A percentile compares a stretch with the other conserved stretches of the same genome.
These are phyloP conservation scores for Trichoderma arundinaceum DNA, from an alignment of 2,329 filamentous ascomycete species.

Conservation along the genomic window DNA sequence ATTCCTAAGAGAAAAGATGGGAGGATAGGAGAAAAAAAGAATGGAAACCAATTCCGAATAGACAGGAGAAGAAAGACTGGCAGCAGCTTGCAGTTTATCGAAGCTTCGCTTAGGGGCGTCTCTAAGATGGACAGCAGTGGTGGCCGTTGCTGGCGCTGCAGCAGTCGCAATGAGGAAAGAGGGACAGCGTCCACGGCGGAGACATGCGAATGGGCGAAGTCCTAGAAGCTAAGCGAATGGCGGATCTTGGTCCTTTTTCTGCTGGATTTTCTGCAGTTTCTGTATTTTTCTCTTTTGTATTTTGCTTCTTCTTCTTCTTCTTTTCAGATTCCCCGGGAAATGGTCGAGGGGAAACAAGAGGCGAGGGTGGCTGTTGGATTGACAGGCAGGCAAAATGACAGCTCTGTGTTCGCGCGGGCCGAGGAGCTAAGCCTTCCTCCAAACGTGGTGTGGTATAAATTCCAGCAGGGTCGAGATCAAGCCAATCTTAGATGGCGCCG, in stretches of 20 bases:
- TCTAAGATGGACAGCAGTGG: background rate
- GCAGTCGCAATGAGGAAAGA: slow-evolving; percentile 22
- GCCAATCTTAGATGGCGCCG: slow-evolving; percentile 22
- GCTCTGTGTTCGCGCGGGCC: slow-evolving; percentile 11
- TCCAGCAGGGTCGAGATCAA: slow-evolving; percentile 1
- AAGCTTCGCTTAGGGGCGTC: slow-evolving; percentile 1
- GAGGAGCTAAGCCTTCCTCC: slow-evolving; percentile 1
- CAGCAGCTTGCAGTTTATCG: slow-evolving; percentile 2
- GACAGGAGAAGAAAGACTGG: background rate
- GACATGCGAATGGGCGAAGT: slow-evolving; percentile 2
- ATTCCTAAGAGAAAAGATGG: background rate
- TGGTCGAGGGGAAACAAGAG: too few relatives aligned
- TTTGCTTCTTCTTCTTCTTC: background rate
- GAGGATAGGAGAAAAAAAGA: background rate
- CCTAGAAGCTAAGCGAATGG: too few relatives aligned
- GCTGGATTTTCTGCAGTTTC: too few relatives aligned
- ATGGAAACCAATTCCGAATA: background rate
- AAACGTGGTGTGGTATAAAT: slow-evolving; percentile 1
- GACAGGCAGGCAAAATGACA: too few relatives aligned
- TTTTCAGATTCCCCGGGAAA: background rate
- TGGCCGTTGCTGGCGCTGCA: slow-evolving; percentile 20
- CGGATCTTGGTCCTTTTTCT: too few relatives aligned
- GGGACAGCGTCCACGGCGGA: background rate
- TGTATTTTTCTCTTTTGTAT: background rate
- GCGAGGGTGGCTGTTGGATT: too few relatives aligned